Conservation (phyloP, 257 asterid species). For the Solanum verrucosum region DNA sequence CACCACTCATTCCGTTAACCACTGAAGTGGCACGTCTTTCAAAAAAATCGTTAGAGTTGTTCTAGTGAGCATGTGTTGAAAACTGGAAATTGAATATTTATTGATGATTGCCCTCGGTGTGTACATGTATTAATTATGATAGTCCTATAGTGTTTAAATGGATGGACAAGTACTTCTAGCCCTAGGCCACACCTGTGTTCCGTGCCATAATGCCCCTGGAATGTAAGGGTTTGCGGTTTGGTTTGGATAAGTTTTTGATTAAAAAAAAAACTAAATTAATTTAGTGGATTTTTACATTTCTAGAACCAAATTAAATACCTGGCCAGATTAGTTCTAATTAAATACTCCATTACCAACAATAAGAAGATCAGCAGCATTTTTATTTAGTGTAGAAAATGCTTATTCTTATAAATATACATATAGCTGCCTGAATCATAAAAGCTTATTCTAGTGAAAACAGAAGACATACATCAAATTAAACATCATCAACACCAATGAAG, state of each 20-base stretch:
- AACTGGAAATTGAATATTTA: background rate
- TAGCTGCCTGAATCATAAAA: background rate
- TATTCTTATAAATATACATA: background rate
- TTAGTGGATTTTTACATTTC: too few species aligned
- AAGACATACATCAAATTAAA: background rate
- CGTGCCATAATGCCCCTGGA: too few species aligned
- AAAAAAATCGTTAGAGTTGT: too few species aligned
- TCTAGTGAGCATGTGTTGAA: background rate
- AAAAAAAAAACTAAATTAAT: too few species aligned
- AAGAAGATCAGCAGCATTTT: background rate
- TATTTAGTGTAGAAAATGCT: background rate
- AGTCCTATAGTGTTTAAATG: background rate
- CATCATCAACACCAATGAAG: background rate
- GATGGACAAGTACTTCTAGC: background rate
- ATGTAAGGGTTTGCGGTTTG: too few species aligned
- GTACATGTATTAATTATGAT: background rate
- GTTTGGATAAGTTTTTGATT: too few species aligned
- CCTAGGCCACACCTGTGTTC: background rate
- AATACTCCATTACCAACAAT: background rate
- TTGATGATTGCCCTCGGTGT: background rate
- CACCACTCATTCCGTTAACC: too few species aligned
- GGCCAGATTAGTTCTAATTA: background rate
- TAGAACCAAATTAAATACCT: background rate
- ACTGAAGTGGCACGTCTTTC: background rate
- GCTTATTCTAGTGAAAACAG: background rate